Conservation (phyloP, 1,139 yeast genomes). For the Sugiyamaella xylanicola region DNA sequence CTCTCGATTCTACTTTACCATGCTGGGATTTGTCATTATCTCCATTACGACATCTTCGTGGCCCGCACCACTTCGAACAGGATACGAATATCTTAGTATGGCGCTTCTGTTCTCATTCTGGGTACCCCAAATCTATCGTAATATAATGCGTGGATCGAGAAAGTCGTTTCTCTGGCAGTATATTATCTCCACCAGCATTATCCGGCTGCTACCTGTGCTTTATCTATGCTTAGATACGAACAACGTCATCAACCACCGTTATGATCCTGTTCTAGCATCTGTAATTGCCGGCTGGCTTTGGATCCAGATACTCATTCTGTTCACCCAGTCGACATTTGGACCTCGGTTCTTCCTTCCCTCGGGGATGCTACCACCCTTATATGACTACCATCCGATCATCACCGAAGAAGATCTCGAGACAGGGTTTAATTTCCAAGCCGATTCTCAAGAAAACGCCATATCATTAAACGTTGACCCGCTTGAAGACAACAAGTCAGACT, state of each 20-base stretch:
- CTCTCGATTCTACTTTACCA: constrained; percentile 60
- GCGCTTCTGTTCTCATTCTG: constrained; percentile 69
- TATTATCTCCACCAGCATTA: constrained; percentile 62
- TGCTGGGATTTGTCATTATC: constrained; percentile 62
- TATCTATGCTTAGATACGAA: constrained; percentile 55
- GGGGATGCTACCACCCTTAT: constrained; percentile 71
- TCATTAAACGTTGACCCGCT: constrained; percentile 4
- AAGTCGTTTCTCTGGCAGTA: constrained; percentile 70
- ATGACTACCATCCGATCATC: constrained; percentile 75
- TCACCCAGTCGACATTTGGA: constrained; percentile 67
- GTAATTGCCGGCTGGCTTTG: constrained; percentile 55
- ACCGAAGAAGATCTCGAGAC: constrained; percentile 62
- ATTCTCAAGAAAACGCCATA: constrained; percentile 37
- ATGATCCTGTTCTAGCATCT: constrained; percentile 53
- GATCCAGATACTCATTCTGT: constrained; percentile 58
- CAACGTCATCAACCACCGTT: constrained; percentile 57
- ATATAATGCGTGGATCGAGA: constrained; percentile 69
- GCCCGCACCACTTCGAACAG: constrained; percentile 58
- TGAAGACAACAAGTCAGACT: constrained; percentile 6
- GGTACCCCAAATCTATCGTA: constrained; percentile 88
- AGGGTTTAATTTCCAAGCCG: constrained; percentile 45
- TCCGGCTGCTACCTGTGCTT: constrained; percentile 64
- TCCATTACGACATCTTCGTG: constrained; percentile 62
- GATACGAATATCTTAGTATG: constrained; percentile 60
- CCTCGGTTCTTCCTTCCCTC: constrained; percentile 84